Evolutionary conservation across 2,329 filamentous ascomycete genomes (phyloP).

Genomic region (Stemphylium vesicarium): DNA sequence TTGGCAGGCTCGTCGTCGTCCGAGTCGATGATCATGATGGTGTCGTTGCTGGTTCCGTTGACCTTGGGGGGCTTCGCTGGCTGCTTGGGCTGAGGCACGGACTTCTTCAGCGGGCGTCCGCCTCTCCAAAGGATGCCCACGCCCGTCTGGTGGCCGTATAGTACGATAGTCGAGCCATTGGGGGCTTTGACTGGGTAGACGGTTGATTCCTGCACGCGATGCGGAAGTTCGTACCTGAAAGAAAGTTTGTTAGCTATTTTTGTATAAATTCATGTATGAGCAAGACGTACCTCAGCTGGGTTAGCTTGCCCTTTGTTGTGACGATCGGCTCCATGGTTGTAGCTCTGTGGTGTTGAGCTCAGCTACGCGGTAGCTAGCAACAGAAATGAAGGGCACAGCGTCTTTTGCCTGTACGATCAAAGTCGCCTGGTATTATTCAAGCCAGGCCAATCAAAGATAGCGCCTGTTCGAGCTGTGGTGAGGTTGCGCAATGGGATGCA

Average conservation of each 20-base stretch:
- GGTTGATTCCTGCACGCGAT: constrained; percentile 62
- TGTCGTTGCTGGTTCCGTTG: constrained; percentile 53
- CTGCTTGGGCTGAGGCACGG: constrained; percentile 32
- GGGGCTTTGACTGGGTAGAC: constrained; percentile 64
- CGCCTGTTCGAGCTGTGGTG: background rate
- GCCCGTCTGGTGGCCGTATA: constrained; percentile 66
- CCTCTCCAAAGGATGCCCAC: constrained; percentile 67
- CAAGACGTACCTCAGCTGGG: constrained; percentile 39
- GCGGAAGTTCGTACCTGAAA: constrained; percentile 65
- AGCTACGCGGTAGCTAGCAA: background rate
- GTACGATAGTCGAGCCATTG: constrained; percentile 66
- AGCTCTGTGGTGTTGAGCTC: constrained; percentile 4
- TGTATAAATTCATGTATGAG: background rate
- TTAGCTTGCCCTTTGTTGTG: constrained; percentile 39
- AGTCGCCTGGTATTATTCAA: background rate
- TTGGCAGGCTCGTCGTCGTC: constrained; percentile 59
- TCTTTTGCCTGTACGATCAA: background rate
- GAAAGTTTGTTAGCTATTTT: constrained; percentile 12
- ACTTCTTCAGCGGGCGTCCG: constrained; percentile 56
- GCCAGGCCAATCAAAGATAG: background rate
- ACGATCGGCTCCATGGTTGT: constrained; percentile 75
- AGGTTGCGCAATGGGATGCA: constrained; percentile 1
- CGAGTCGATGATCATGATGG: constrained; percentile 63
- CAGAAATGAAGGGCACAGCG: background rate
- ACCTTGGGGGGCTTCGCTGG: constrained; percentile 45